Base-by-base conservation (phyloP, 495 filamentous ascomycete species). In the Friedmanniomyces endolithicus region DNA sequence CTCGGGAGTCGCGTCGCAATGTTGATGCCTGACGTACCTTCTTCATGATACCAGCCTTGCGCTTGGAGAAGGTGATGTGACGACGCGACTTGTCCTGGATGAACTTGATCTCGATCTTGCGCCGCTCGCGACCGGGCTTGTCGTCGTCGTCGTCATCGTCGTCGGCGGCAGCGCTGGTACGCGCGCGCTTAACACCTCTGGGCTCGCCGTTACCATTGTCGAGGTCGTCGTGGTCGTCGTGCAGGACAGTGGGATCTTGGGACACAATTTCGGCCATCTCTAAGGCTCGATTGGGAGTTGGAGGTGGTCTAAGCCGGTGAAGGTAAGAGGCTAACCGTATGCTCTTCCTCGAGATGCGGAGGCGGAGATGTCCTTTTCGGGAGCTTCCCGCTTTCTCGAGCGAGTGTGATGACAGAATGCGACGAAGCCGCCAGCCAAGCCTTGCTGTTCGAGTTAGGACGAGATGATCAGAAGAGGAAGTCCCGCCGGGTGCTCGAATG, bases 51-150 rank as follows among this genome's bases (percentile, higher is more conserved):
- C 92, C 92, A 55, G 92, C 92, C 79, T 99, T 99, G 70, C 92
- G 89, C 84, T 99, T 99, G 60, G 94, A 97, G 73, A 99, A 99
- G 60, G 92, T 99, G 70, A 99, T 99, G 76, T 99, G 92, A 53
- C 92, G 86, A 75, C 92, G 89, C 74, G 92, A 97, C 78, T 99
- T 99, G 75, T 99, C 92, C 72, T 90, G 89, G 68, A 99, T 99
- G 74, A 99, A 99, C 79, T 99, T 99, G 75, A 99, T 99, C 75
- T 99, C 92, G 65, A 99, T 99, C 83, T 99, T 99, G 70, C 92
- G 80, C 66, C 92, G 83, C 80, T 99, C 92, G 76, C 92, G 94
- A 67, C 89, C 88, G 53, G 87, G 87, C 84, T 96, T 96, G 68
- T 95, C 90, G 64, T 97, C 92, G 59, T 99, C 92, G 64, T 99